Conservation (phyloP, 495 filamentous ascomycete species). For the Lasiosphaeria ovina region DNA sequence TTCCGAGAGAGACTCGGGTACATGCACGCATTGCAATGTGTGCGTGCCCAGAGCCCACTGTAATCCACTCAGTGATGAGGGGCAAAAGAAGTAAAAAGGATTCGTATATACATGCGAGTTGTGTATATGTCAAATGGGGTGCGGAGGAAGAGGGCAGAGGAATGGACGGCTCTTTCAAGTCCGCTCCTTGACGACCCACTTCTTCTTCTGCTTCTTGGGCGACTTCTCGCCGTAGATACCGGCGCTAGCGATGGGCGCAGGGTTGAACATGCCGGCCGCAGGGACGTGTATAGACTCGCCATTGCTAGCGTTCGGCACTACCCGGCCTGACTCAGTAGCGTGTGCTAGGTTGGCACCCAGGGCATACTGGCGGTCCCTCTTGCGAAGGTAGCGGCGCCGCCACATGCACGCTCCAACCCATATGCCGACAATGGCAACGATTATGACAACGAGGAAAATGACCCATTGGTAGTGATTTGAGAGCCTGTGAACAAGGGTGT, state of each 20-base stretch:
- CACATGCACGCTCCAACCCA: slow-evolving; percentile 55
- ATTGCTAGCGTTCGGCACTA: slow-evolving; percentile 29
- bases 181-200: slow-evolving; percentile 37
- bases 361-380: slow-evolving; percentile 51
- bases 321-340: slow-evolving; percentile 29
- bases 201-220: slow-evolving; percentile 38
- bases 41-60: too few species aligned
- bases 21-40: too few species aligned
- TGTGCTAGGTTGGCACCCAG: slow-evolving; percentile 38
- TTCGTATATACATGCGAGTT: not conserved
- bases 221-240: slow-evolving; percentile 27
- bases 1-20: too few species aligned
- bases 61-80: too few species aligned
- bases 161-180: slow-evolving; percentile 24
- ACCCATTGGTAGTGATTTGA: slow-evolving; percentile 54
- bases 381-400: slow-evolving; percentile 50
- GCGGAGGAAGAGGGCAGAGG: too few species aligned
- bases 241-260: slow-evolving; percentile 30
- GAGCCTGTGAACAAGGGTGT: slow-evolving; percentile 35
- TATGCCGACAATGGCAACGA: slow-evolving; percentile 49
- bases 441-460: slow-evolving; percentile 53
- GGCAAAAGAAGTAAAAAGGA: not conserved
- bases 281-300: slow-evolving; percentile 30
- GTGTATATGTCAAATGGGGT: not conserved
- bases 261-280: slow-evolving; percentile 31